phyloP scores from a whole-genome alignment of 2,329 filamentous ascomycete species.

The Podosphaera xanthii region DNA sequence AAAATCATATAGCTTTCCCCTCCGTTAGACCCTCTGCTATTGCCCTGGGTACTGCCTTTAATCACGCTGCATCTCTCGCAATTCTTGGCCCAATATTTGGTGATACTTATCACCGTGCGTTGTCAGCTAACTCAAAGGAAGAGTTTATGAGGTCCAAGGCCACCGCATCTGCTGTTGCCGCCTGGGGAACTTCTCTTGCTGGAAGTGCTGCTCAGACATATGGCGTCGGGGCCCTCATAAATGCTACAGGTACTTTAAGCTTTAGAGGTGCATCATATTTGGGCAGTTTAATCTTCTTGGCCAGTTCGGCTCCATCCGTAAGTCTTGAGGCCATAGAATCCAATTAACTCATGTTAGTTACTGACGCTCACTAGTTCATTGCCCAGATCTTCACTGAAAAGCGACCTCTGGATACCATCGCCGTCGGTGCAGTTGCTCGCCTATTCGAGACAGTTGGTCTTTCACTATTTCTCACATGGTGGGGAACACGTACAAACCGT shows the following conservation, averaged over 20 bases:
- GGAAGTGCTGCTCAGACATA: slow-evolving; percentile 80
- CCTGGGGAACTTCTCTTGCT: slow-evolving; percentile 74
- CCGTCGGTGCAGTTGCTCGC: slow-evolving; percentile 62
- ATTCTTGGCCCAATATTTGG: slow-evolving; percentile 80
- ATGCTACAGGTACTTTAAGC: slow-evolving; percentile 79
- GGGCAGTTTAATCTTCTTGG: slow-evolving; percentile 74
- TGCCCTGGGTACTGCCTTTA: slow-evolving; percentile 87
- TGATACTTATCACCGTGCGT: slow-evolving; percentile 80
- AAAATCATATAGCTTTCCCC: slow-evolving; percentile 28
- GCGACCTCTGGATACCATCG: slow-evolving; percentile 73
- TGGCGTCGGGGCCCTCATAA: slow-evolving; percentile 73
- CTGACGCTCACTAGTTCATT: slow-evolving; percentile 38
- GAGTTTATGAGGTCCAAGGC: slow-evolving; percentile 91
- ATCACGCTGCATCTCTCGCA: slow-evolving; percentile 72
- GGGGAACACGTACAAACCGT: slow-evolving; percentile 59
- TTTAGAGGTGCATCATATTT: slow-evolving; percentile 97
- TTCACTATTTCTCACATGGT: slow-evolving; percentile 84
- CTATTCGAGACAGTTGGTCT: slow-evolving; percentile 84
- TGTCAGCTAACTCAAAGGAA: slow-evolving; percentile 81
- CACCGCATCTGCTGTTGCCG: slow-evolving; percentile 63
- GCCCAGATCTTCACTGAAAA: slow-evolving; percentile 76
- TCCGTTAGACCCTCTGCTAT: slow-evolving; percentile 96
- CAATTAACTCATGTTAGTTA: background rate
- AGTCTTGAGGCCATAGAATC: slow-evolving; percentile 17
- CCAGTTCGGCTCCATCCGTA: slow-evolving; percentile 71